Evolutionary conservation across 1,139 yeast genomes (phyloP), one percentile per base, ranked within the genome.

Genomic region (Nematodospora anomalae): DNA sequence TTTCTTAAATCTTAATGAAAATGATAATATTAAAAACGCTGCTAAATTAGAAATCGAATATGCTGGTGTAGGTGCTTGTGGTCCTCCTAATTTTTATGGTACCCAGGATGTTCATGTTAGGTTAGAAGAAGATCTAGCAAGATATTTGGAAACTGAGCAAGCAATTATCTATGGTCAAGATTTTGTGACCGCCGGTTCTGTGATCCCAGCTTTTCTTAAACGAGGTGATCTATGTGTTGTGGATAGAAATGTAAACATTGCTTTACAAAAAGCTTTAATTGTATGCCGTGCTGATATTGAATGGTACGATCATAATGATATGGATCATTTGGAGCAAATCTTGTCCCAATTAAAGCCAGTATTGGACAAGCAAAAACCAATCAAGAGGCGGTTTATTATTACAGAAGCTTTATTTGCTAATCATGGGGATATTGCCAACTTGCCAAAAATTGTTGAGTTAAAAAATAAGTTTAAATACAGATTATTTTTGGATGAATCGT

Each of bases 61-160:
- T 39, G 80, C 85, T 40, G 99, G 99, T 54, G 97, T 92, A 35
- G 98, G 99, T 45, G 94, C 97, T 1, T 92, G 99, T 69, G 97
- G 97, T 20, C 97, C 99, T 3, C 96, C 97, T 28, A 95, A 95
- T 42, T 92, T 92, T 52, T 92, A 90, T 60, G 99, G 98, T 43
- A 85, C 92, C 46, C 97, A 89, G 61, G 97, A 89, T 57, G 89
- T 83, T 25, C 98, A 92, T 55, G 83, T 82, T 41, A 72, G 83
- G 50, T 72, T 88, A 45, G 96, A 90, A 58, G 80, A 80, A 50
- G 83, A 80, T 47, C 65, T 92, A 46, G 80, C 96, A 6, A 60
- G 65, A 26, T 92, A 80, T 52, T 75, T 90, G 46, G 89, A 84
- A 16, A 74, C 87, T 5, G 95, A 87, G 46, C 76, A 76, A 41